Evolutionary conservation across 192 early-diverging fungal species (phyloP).

Genomic region (Coemansia reversa): DNA sequence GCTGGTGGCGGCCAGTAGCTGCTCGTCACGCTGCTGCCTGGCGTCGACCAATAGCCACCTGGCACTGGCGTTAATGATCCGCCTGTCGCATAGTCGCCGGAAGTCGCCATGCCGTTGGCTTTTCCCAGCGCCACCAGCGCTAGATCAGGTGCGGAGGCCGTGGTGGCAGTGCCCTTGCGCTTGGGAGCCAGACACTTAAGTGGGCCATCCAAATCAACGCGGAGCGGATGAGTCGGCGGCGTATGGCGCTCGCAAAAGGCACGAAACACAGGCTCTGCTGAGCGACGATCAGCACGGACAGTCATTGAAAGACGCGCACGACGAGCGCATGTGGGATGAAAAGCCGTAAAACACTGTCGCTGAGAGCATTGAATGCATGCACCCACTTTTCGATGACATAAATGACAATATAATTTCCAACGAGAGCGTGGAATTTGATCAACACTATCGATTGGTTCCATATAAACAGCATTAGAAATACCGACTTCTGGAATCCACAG

Average conservation of each 20-base stretch:
- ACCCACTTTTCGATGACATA: conserved; percentile 80
- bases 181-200: conserved; percentile 17
- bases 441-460: conserved; percentile 97
- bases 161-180: conserved; percentile 8
- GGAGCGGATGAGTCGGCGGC: conserved; percentile 58
- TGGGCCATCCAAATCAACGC: conserved; percentile 35
- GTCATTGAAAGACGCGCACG: conserved; percentile 86
- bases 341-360: conserved; percentile 84
- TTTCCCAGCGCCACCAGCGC: conserved; percentile 17
- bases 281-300: conserved; percentile 60
- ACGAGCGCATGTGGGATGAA: conserved; percentile 92
- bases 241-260: conserved; percentile 91
- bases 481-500: conserved; percentile 96
- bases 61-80: background rate
- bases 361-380: conserved; percentile 96
- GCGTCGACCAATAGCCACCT: background rate
- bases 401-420: conserved; percentile 84
- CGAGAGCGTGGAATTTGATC: conserved; percentile 85
- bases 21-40: background rate
- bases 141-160: conserved; percentile 11
- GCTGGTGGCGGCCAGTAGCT: conserved; percentile 12
- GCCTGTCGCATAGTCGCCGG: conserved; percentile 4
- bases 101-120: conserved; percentile 19
- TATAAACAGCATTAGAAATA: conserved; percentile 86
- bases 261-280: conserved; percentile 64